A percentile compares a stretch with the other conserved stretches of the same genome.
These are phyloP conservation scores for Forsythia suspensa DNA, from an alignment of 257 asterid species.

Conservation along the genomic window DNA sequence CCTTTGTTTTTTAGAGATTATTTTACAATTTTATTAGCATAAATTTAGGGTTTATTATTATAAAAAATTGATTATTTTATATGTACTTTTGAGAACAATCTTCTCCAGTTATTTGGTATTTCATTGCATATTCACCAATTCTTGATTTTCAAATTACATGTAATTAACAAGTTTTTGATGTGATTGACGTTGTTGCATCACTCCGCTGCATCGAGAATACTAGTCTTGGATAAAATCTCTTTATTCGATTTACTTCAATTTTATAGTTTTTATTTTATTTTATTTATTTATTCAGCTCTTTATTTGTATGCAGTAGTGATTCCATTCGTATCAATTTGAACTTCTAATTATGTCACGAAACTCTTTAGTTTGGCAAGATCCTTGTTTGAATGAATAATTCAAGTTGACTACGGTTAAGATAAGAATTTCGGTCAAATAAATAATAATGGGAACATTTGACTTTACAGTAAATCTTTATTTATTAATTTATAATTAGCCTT, in stretches of 20 bases:
- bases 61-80: too few relatives aligned
- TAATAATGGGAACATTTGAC: background rate
- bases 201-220: too few relatives aligned
- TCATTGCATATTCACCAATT: background rate
- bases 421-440: background rate
- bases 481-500: background rate
- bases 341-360: background rate
- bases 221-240: too few relatives aligned
- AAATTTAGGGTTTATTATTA: background rate
- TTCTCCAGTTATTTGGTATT: background rate
- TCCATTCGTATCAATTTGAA: background rate
- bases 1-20: background rate
- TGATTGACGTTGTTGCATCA: too few relatives aligned
- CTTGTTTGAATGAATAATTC: background rate
- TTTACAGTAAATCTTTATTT: background rate
- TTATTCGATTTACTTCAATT: too few relatives aligned
- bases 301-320: background rate
- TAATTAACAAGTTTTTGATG: too few relatives aligned
- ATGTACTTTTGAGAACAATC: too few relatives aligned
- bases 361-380: background rate
- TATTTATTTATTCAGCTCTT: too few relatives aligned
- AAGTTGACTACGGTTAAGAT: background rate
- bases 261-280: too few relatives aligned
- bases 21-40: too few relatives aligned
- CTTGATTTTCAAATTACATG: too few relatives aligned